phyloP scores from a whole-genome alignment of 2,329 filamentous ascomycete genomes.

The Truncatella angustata region DNA sequence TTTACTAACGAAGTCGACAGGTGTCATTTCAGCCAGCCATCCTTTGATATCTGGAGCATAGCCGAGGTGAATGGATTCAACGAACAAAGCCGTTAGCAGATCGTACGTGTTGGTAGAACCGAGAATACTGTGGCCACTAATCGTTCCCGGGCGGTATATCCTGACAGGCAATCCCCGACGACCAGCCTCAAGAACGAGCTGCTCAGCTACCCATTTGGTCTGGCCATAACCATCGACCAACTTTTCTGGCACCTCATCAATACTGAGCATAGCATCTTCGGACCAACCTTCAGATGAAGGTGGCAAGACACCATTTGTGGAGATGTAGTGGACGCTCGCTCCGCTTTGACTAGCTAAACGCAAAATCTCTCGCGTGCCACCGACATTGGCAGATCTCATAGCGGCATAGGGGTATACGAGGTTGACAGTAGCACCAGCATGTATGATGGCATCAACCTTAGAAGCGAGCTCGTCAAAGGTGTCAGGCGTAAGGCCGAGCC shows the following conservation, averaged over 20 bases:
- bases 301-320: conserved; percentile 77
- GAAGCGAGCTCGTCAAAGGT: conserved; percentile 63
- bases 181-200: conserved; percentile 68
- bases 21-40: conserved; percentile 82
- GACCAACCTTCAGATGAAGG: conserved; percentile 68
- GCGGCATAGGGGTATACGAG: conserved; percentile 80
- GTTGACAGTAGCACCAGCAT: conserved; percentile 77
- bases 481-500: conserved; percentile 65
- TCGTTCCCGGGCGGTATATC: conserved; percentile 73
- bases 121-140: conserved; percentile 72
- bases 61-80: conserved; percentile 74
- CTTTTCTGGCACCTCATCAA: conserved; percentile 67
- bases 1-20: conserved; percentile 76
- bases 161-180: conserved; percentile 67
- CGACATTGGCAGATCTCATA: conserved; percentile 70
- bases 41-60: conserved; percentile 67
- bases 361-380: conserved; percentile 74
- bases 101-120: conserved; percentile 79
- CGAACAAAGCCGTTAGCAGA: conserved; percentile 71
- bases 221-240: conserved; percentile 74
- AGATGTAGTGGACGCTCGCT: conserved; percentile 75
- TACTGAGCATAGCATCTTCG: conserved; percentile 64
- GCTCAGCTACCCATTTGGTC: conserved; percentile 79
- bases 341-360: conserved; percentile 66
- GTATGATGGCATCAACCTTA: conserved; percentile 70